Base-by-base conservation (phyloP, 495 filamentous ascomycete species). In the Penicillium robsamsonii region DNA sequence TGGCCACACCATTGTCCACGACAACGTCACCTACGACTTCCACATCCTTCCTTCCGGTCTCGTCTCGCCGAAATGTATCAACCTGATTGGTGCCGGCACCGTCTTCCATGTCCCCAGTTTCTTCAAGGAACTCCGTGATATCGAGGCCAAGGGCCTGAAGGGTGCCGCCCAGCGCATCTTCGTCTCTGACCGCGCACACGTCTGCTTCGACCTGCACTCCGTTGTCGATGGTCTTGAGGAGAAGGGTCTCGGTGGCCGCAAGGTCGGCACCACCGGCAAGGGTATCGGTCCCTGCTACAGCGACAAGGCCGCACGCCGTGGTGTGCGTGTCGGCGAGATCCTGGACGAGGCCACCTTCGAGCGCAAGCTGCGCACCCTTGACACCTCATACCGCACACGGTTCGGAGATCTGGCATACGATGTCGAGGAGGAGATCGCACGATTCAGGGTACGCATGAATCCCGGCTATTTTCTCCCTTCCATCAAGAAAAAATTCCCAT, bases 101-200 rank as follows among this genome's bases (percentile, higher is more conserved):
- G 91, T 96, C 52, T 82, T 96, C 54, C 88, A 96, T 77, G 79
- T 95, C 45, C 88, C 88, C 47, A 81, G 80, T 44, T 94, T 97
- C 81, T 95, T 96, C 82, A 85, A 87, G 68, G 92, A 97, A 73
- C 79, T 96, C 53, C 79, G 80, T 47, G 79, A 79, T 25, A 71
- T 92, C 15, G 80, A 91, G 66, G 73, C 73, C 40, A 88, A 95
- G 75, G 91, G 92, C 17, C 71, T 96, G 47, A 67, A 79, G 18
- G 78, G 81, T 57, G 81, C 81, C 25, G 79, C 81, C 52, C 70
- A 79, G 59, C 82, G 91, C 60, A 84, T 96, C 49, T 88, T 89
- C 69, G 81, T 96, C 69, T 86, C 82, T 27, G 88, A 93, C 66
- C 84, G 92, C 57, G 87, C 86, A 33, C 91, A 96, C 65, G 80